A percentile compares a stretch with the other conserved stretches of the same genome.
Conservation (phyloP, 2,329 filamentous ascomycete species). For the Aureobasidium sp. region DNA sequence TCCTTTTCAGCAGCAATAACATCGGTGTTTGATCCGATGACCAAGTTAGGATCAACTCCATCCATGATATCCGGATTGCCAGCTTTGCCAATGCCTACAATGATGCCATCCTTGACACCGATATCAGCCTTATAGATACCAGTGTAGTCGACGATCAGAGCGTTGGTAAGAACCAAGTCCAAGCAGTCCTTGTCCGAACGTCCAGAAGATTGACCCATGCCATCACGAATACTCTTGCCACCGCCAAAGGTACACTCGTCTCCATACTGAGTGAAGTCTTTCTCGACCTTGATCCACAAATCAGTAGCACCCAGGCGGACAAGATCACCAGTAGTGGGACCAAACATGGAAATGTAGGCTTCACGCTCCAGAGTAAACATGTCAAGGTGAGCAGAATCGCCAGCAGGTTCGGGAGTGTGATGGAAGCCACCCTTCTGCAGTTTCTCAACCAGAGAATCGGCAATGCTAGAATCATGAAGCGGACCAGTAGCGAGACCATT, state of each 20-base stretch:
- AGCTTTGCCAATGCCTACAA: slow-evolving; percentile 85
- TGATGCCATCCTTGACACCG: slow-evolving; percentile 78
- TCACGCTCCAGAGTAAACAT: slow-evolving; percentile 64
- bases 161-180: slow-evolving; percentile 83
- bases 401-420: slow-evolving; percentile 59
- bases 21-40: slow-evolving; percentile 83
- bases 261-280: slow-evolving; percentile 73
- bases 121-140: slow-evolving; percentile 97
- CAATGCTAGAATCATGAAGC: slow-evolving; percentile 54
- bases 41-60: slow-evolving; percentile 66
- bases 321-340: slow-evolving; percentile 81
- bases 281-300: slow-evolving; percentile 84
- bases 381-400: slow-evolving; percentile 48
- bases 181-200: slow-evolving; percentile 61
- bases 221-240: slow-evolving; percentile 86
- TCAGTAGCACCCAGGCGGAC: slow-evolving; percentile 75
- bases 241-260: slow-evolving; percentile 95
- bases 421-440: slow-evolving; percentile 68
- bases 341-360: slow-evolving; percentile 82
- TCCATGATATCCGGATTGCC: slow-evolving; percentile 98
- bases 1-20: slow-evolving; percentile 84
- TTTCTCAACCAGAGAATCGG: slow-evolving; percentile 56
- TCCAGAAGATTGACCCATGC: slow-evolving; percentile 88
- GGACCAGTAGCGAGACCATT: slow-evolving; percentile 68
- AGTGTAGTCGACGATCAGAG: slow-evolving; percentile 79